These are phyloP conservation scores for Penicillium pulvis DNA, from an alignment of 495 filamentous ascomycete species.

Conservation along the genomic window DNA sequence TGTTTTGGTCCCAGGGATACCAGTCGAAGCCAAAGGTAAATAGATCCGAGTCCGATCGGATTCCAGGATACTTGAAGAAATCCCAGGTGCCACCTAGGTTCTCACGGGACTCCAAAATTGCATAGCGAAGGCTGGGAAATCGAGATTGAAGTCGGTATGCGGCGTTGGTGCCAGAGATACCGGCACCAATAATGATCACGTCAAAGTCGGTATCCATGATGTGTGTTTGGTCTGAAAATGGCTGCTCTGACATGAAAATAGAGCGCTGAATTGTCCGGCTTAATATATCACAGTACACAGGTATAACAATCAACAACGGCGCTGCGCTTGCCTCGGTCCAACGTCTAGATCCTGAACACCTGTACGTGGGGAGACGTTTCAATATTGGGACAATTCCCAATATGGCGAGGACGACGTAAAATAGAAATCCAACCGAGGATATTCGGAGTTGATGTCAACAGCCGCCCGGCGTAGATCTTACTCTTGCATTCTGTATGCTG, in stretches of 20 bases:
- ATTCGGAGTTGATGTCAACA: background rate
- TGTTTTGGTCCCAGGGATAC: slow-evolving; percentile 61
- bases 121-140: slow-evolving; percentile 54
- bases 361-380: background rate
- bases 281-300: too few species aligned
- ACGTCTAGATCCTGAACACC: too few species aligned
- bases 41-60: slow-evolving; percentile 68
- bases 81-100: slow-evolving; percentile 71
- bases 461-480: too few species aligned
- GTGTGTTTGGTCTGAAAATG: background rate
- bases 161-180: slow-evolving; percentile 75
- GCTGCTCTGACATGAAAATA: too few species aligned
- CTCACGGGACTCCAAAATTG: slow-evolving; percentile 63
- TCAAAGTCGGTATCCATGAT: slow-evolving; percentile 43
- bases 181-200: slow-evolving; percentile 70
- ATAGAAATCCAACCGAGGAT: background rate
- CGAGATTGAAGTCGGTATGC: slow-evolving; percentile 67
- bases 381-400: background rate
- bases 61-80: slow-evolving; percentile 70
- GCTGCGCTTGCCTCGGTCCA: too few species aligned
- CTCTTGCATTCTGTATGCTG: background rate
- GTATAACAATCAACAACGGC: too few species aligned
- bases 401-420: background rate
- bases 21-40: slow-evolving; percentile 69
- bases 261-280: too few species aligned